Percentiles rank a stretch among this genome's conserved stretches.
Evolutionary conservation across 2,329 filamentous ascomycete species (phyloP).

Genomic region (Arthrobotrys pseudoclavata): DNA sequence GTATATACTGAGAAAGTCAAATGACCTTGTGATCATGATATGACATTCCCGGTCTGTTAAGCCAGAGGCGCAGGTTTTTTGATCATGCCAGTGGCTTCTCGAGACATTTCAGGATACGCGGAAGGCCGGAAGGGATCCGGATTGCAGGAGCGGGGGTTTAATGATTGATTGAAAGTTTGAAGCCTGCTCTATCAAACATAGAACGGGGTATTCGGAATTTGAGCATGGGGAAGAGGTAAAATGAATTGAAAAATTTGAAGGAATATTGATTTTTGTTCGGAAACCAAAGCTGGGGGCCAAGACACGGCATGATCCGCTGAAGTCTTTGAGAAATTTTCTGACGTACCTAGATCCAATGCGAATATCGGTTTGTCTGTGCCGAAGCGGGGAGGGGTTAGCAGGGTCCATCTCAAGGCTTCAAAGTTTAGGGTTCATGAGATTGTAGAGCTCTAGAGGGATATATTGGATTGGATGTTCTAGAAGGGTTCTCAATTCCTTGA

Average conservation of each 20-base stretch:
- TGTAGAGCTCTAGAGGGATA: slow-evolving; percentile 12
- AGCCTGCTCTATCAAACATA: slow-evolving; percentile 14
- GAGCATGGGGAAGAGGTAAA: slow-evolving; percentile 12
- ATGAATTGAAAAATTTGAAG: background rate
- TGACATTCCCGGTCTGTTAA: background rate
- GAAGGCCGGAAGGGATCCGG: slow-evolving; percentile 25
- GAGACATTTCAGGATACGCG: slow-evolving; percentile 6
- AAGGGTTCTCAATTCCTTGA: slow-evolving; percentile 12
- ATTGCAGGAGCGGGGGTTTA: slow-evolving; percentile 12
- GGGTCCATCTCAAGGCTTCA: slow-evolving; percentile 12
- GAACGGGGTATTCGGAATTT: slow-evolving; percentile 3
- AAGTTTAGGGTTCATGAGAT: slow-evolving; percentile 20
- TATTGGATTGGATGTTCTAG: slow-evolving; percentile 21
- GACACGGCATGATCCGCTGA: background rate
- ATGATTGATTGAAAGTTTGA: slow-evolving; percentile 4
- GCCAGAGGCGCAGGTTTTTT: slow-evolving; percentile 3
- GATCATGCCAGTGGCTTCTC: slow-evolving; percentile 6
- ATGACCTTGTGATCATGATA: slow-evolving; percentile 19
- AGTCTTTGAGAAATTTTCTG: slow-evolving; percentile 18
- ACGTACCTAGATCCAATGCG: slow-evolving; percentile 59
- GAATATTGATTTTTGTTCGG: background rate
- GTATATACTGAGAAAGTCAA: background rate
- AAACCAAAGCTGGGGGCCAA: slow-evolving; percentile 3
- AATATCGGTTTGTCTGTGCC: slow-evolving; percentile 57
- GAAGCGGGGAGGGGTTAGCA: slow-evolving; percentile 35